Base-by-base conservation (phyloP, 352 stramenopile genomes). In the Globisporangium parvum region DNA sequence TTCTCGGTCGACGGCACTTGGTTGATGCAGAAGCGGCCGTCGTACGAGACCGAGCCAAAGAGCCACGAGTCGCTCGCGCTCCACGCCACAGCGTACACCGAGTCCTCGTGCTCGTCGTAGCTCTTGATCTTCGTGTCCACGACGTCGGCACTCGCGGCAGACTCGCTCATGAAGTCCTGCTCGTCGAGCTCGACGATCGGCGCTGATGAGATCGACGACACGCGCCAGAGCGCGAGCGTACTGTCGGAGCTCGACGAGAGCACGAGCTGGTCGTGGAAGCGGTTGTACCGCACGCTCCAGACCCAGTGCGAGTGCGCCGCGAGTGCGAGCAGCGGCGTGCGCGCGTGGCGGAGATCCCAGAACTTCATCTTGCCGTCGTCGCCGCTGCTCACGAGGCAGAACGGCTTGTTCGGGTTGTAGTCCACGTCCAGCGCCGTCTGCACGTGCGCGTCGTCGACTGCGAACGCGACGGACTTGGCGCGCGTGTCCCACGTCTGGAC, bases 1-100 rank as follows among this genome's bases (percentile, higher is more conserved):
- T 99, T 99, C 72, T 99, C 97, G 8, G 97, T 97, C 17, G 92
- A 98, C 33, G 96, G 96, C 33, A 99, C 97, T 63, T 98, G 85
- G 74, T 98, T 96, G 17, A 99, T 68, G 31, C 95, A 85, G 40
- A 98, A 75, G 41, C 90, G 85, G 9, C 97, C 97, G 70, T 99
- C 96, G 70, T 95, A 98, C 28, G 90, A 98, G 14, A 98, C 69
- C 2, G 92, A 98, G 28, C 85, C 87, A 63, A 98, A 98, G 50
- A 98, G 76, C 96, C 96, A 99, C 35, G 96, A 95, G 80, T 99
- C 95, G 57, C 75, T 80, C 24, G 79, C 76, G 52, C 90, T 93
- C 97, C 97, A 99, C 15, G 88, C 77, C 3, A 97, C 71, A 46
- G 82, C 75, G 59, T 98, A 98, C 18, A 98, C 82, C n/a, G 85